Conservation (phyloP, 768 basidiomycete genomes). For the Lactarius deliciosus region DNA sequence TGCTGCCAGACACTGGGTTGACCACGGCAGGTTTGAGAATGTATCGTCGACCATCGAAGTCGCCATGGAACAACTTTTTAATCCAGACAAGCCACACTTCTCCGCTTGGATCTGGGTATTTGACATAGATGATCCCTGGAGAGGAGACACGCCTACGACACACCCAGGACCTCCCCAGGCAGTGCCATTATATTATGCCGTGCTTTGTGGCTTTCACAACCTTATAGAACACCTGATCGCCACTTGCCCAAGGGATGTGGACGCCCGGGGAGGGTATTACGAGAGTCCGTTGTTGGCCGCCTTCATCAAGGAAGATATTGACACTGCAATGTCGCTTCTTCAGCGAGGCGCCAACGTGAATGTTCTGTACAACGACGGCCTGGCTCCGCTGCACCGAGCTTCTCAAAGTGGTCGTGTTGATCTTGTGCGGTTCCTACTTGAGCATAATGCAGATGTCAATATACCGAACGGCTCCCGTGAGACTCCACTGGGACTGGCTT, state of each 20-base stretch:
- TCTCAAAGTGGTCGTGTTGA: neutral
- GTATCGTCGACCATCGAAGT: neutral
- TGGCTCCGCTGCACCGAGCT: neutral
- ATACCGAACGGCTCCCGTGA: too few relatives aligned
- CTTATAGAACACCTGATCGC: conserved; percentile 2
- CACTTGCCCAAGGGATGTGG: neutral
- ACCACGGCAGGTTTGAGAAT: neutral
- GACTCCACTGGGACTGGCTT: neutral
- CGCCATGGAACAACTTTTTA: conserved; percentile 8
- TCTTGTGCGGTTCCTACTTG: neutral
- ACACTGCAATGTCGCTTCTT: neutral
- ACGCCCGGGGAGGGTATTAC: neutral
- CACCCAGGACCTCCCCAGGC: neutral
- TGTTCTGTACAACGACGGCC: too few relatives aligned
- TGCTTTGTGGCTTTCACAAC: neutral
- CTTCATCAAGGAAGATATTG: neutral
- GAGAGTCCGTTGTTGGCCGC: neutral
- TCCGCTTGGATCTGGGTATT: conserved; percentile 5
- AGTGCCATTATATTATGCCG: conserved; percentile 5
- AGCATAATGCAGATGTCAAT: neutral
- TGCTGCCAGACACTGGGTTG: conserved; percentile 8
- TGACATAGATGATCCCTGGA: neutral
- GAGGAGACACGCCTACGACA: neutral
- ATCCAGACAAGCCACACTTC: neutral
- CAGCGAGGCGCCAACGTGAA: conserved; percentile 1